Evolutionary conservation across 2,329 filamentous ascomycete genomes (phyloP).

Genomic region (Phaeophleospora eucalypticola): DNA sequence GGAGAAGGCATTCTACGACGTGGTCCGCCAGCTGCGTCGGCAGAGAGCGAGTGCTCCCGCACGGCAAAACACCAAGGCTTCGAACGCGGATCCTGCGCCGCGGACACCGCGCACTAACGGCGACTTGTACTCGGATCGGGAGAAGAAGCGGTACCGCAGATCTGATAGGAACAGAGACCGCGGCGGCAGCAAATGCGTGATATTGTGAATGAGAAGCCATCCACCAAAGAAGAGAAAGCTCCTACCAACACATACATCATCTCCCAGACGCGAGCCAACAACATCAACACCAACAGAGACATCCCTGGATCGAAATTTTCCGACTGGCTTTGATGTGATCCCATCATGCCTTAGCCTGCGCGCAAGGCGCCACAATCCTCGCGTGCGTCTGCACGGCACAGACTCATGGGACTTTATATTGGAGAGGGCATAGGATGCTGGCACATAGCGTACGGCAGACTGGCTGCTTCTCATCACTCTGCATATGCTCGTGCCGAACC

Average conservation of each 20-base stretch:
- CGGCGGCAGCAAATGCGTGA: constrained; percentile 26
- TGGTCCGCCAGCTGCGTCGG: constrained; percentile 82
- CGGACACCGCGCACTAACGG: constrained; percentile 14
- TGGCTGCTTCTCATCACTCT: too few relatives aligned
- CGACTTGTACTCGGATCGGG: constrained; percentile 17
- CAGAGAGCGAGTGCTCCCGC: constrained; percentile 53
- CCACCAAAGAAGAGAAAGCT: not conserved
- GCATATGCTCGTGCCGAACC: not conserved
- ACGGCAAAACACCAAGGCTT: constrained; percentile 14
- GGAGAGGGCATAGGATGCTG: too few relatives aligned
- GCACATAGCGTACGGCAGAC: too few relatives aligned
- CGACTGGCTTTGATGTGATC: too few relatives aligned
- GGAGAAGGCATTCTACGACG: constrained; percentile 97
- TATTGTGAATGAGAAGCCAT: constrained; percentile 21
- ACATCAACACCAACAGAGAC: not conserved
- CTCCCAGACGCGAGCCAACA: too few relatives aligned
- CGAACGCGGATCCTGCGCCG: constrained; percentile 12
- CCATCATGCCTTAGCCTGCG: too few relatives aligned
- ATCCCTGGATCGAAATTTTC: not conserved
- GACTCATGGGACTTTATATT: too few relatives aligned
- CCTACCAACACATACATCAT: too few relatives aligned
- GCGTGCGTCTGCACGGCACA: too few relatives aligned
- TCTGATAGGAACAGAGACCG: constrained; percentile 20
- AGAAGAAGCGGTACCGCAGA: constrained; percentile 23
- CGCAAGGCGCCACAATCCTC: too few relatives aligned